Conservation (phyloP, 495 filamentous ascomycete genomes). For the Penicillium diatomitis region DNA sequence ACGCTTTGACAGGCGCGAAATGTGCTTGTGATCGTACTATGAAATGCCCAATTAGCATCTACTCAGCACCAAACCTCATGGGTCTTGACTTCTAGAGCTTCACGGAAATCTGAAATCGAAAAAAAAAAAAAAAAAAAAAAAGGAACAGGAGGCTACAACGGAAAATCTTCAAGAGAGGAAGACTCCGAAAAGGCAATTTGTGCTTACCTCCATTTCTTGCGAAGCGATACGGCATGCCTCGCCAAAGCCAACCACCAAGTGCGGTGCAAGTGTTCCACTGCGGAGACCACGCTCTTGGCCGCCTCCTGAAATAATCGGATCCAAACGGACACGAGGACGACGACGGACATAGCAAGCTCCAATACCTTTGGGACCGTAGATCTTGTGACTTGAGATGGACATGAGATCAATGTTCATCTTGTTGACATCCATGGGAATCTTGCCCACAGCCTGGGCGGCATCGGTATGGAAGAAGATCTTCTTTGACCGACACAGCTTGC, state of each 20-base stretch:
- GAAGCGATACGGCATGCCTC: conserved; percentile 89
- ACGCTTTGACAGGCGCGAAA: conserved; percentile 72
- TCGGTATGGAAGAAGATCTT: conserved; percentile 99
- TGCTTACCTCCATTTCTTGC: conserved; percentile 76
- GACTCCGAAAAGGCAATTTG: conserved; percentile 6
- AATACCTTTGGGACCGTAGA: conserved; percentile 95
- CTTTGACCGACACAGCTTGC: conserved; percentile 78
- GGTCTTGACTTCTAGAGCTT: too few species aligned
- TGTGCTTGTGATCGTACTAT: conserved; percentile 84
- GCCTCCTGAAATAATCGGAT: conserved; percentile 92
- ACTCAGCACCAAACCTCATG: not conserved
- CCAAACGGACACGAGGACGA: conserved; percentile 83
- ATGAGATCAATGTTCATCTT: conserved; percentile 95
- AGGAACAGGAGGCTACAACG: conserved; percentile 1
- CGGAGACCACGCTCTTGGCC: conserved; percentile 91
- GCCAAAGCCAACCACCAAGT: conserved; percentile 84
- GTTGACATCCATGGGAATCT: conserved; percentile 94
- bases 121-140: too few species aligned
- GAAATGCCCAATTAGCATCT: conserved; percentile 20
- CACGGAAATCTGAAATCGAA: too few species aligned
- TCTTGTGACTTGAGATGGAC: conserved; percentile 99
- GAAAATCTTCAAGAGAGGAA: conserved; percentile 40
- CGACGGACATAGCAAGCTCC: conserved; percentile 93
- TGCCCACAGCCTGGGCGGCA: conserved; percentile 90
- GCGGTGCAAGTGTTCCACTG: conserved; percentile 86